Base-by-base conservation (phyloP, 306 rosid genomes). In the Citrullus mucosospermus region DNA sequence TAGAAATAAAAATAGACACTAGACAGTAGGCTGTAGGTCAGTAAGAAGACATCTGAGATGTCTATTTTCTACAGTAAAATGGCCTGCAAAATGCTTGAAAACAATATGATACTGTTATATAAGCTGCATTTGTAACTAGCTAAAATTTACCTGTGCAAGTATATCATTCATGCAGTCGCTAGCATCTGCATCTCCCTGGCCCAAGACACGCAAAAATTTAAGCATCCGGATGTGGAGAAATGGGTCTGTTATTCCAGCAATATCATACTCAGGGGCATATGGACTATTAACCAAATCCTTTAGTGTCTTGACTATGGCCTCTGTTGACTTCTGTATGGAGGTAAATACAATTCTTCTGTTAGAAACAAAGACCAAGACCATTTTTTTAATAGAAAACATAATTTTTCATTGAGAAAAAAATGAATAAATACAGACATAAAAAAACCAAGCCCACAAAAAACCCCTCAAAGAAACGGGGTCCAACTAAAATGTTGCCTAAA, bases 211-310 rank as follows among this genome's bases (percentile, higher is more conserved):
- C 89, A 95, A 85, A 84, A 95, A 92, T 86, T 79, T 91, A 83
- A 95, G 90, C 90, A 95, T 83, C 81, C 97, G 91, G 81, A 95
- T 91, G 78, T 95, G 99, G 63, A 95, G 97, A 88, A 95, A 95
- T 75, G 99, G 99, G 79, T 95, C 99, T 0, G 96, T 87, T 84
- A 95, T 95, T 86, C 99, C 99, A 80, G 97, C 92, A 89, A 95
- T 83, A 76, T 95, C 99, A 80, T 92, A 92, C 83, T 95, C 99
- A 60, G 99, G 97, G 68, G 97, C 86, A 83, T 95, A 95, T 68
- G 97, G 92, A 83, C 97, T 95, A 85, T 92, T 92, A 7, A 86
- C 97, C 28, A 91, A 81, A 85, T 95, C 99, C 90, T 79, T 95
- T 59, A 95, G 90, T 48, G 91, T 91, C 88, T 84, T 95, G 83